These are phyloP conservation scores for Lophiotrema nucula DNA, from an alignment of 495 filamentous ascomycete genomes.

Conservation along the genomic window DNA sequence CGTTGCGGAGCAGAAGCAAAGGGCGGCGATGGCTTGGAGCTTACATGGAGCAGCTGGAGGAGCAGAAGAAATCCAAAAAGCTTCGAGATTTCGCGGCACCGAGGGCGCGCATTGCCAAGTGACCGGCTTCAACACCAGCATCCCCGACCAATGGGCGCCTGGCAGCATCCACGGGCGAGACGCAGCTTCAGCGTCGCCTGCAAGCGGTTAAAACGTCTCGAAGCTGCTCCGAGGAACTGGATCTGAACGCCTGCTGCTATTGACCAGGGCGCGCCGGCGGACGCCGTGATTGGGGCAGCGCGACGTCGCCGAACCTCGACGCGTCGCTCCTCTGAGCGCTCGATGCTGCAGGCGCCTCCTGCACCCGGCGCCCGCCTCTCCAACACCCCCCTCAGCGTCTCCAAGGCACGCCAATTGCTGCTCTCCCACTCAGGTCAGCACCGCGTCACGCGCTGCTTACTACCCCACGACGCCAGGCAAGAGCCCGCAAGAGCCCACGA, in stretches of 20 bases:
- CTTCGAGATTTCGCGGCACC: not conserved
- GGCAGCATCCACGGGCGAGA: slow-evolving; percentile 8
- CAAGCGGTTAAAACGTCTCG: not conserved
- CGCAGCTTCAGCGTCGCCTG: not conserved
- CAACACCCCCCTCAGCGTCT: not conserved
- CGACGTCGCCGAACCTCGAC: not conserved
- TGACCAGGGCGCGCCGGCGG: not conserved
- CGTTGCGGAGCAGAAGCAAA: not conserved
- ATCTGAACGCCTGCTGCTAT: not conserved
- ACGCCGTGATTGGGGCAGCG: not conserved
- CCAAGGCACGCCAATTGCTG: slow-evolving; percentile 2
- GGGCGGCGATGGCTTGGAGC: too few species aligned
- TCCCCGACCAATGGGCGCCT: slow-evolving; percentile 11
- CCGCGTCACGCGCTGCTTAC: not conserved
- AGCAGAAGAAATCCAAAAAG: not conserved
- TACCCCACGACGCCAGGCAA: not conserved
- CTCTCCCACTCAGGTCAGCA: not conserved
- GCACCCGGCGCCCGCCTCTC: not conserved
- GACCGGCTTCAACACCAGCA: not conserved
- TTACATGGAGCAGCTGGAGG: not conserved
- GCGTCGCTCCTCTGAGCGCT: not conserved
- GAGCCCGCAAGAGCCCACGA: not conserved
- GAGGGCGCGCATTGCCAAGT: not conserved
- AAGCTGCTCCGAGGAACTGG: not conserved
- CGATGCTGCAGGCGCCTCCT: not conserved